Percentiles rank a stretch among this genome's conserved stretches.
These are phyloP conservation scores for Halteria grandinella DNA, from an alignment of 73 alveolate genomes.

Conservation along the genomic window DNA sequence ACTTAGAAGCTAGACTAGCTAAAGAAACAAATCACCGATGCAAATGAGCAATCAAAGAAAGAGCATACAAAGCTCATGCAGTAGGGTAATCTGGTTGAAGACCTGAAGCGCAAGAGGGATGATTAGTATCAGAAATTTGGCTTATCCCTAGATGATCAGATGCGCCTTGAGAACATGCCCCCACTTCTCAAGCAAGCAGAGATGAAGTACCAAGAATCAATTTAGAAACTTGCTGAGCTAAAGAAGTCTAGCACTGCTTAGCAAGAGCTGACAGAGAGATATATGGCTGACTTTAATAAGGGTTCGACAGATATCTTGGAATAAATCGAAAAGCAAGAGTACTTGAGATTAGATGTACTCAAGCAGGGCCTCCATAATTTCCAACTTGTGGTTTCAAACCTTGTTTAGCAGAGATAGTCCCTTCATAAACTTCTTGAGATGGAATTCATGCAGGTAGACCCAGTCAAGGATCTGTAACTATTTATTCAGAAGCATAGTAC, in stretches of 20 bases:
- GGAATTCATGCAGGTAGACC: slow-evolving; percentile 32
- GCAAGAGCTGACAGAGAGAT: slow-evolving; percentile 41
- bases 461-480: slow-evolving; percentile 51
- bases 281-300: slow-evolving; percentile 14
- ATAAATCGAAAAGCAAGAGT: slow-evolving; percentile 44
- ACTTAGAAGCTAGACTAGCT: slow-evolving; percentile 32
- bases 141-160: slow-evolving; percentile 14
- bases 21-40: slow-evolving; percentile 24
- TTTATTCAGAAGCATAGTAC: slow-evolving; percentile 41
- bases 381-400: neutral
- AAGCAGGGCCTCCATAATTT: slow-evolving; percentile 23
- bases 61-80: slow-evolving; percentile 3
- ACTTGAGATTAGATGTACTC: slow-evolving; percentile 35
- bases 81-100: slow-evolving; percentile 22
- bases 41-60: slow-evolving; percentile 23
- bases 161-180: slow-evolving; percentile 46
- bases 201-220: slow-evolving; percentile 11
- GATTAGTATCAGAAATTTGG: slow-evolving; percentile 37
- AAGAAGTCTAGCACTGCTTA: slow-evolving; percentile 4
- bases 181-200: slow-evolving; percentile 44
- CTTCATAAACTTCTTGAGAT: slow-evolving; percentile 50
- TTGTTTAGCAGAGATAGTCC: neutral
- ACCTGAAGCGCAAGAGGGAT: slow-evolving; percentile 24
- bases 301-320: slow-evolving; percentile 53
- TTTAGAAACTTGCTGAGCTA: slow-evolving; percentile 32